phyloP scores from a whole-genome alignment of 2,329 filamentous ascomycete genomes.

The Coniochaeta pulveracea region DNA sequence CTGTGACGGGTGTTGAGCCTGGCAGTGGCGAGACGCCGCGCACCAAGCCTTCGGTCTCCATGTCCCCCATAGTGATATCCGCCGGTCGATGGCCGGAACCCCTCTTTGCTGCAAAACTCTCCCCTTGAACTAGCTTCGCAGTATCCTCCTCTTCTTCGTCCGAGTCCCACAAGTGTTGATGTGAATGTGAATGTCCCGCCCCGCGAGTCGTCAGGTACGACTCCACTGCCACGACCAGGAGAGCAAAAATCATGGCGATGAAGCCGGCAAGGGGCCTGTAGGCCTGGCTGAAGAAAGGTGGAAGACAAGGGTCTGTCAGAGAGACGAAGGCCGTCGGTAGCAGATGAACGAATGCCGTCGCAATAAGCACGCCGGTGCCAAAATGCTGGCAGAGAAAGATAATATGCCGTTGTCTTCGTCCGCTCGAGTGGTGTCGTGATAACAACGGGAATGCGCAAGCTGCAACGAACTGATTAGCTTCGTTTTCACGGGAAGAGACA shows the following conservation, averaged over 20 bases:
- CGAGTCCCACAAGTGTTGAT: constrained; percentile 38
- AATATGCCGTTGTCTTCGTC: constrained; percentile 37
- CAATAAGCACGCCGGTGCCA: constrained; percentile 75
- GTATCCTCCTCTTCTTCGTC: constrained; percentile 19
- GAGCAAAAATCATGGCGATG: constrained; percentile 71
- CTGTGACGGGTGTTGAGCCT: constrained; percentile 35
- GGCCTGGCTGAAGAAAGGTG: constrained; percentile 65
- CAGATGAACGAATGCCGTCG: constrained; percentile 74
- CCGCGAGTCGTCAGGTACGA: constrained; percentile 73
- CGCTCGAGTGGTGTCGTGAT: constrained; percentile 41
- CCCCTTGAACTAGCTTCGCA: constrained; percentile 12
- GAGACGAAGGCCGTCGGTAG: constrained; percentile 57
- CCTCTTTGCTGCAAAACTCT: constrained; percentile 26
- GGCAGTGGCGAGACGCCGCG: constrained; percentile 47
- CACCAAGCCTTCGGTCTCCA: constrained; percentile 44
- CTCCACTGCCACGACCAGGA: constrained; percentile 75
- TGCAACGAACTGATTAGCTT: constrained; percentile 13
- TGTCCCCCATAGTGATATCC: constrained; percentile 38
- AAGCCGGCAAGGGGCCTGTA: constrained; percentile 73
- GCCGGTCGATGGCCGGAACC: constrained; percentile 27
- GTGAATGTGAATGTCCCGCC: constrained; percentile 49
- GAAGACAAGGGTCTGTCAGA: constrained; percentile 60
- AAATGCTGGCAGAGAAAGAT: constrained; percentile 62
- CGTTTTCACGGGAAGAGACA: neutral
- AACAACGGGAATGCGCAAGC: constrained; percentile 58